Percentiles rank a stretch among this genome's conserved stretches.
Conservation (phyloP, 495 filamentous ascomycete species). For the Tetracladium marchalianum region DNA sequence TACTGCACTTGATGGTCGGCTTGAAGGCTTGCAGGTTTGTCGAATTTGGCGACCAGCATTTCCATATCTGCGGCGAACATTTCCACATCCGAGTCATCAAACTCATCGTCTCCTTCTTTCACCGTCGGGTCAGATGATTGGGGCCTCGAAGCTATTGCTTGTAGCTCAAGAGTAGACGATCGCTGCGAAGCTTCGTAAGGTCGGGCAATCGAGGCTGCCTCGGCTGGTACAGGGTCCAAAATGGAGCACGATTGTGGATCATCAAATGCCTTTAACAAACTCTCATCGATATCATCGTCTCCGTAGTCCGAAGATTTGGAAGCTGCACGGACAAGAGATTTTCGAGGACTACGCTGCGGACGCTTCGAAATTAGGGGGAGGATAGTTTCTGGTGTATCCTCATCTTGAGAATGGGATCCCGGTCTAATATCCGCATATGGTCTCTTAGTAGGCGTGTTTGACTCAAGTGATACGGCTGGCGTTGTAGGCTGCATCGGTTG, state of each 20-base stretch:
- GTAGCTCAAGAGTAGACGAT: too few species aligned
- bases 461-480: not conserved
- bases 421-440: too few species aligned
- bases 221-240: too few species aligned
- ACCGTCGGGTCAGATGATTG: too few species aligned
- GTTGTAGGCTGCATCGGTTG: slow-evolving; percentile 15
- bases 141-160: too few species aligned
- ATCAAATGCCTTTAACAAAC: slow-evolving; percentile 12
- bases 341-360: not conserved
- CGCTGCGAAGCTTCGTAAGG: too few species aligned
- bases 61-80: slow-evolving; percentile 46
- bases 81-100: slow-evolving; percentile 55
- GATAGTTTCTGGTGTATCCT: too few species aligned
- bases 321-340: not conserved
- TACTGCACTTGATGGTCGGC: slow-evolving; percentile 3
- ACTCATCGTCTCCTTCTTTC: slow-evolving; percentile 34
- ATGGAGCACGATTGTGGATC: too few species aligned
- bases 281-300: slow-evolving; percentile 44
- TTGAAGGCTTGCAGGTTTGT: slow-evolving; percentile 19
- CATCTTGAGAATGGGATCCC: too few species aligned
- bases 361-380: not conserved
- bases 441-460: not conserved
- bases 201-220: too few species aligned
- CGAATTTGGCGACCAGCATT: slow-evolving; percentile 42
- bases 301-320: slow-evolving; percentile 45